Evolutionary conservation across 2,329 filamentous ascomycete genomes (phyloP).

Genomic region (Calonectria hawksworthii): DNA sequence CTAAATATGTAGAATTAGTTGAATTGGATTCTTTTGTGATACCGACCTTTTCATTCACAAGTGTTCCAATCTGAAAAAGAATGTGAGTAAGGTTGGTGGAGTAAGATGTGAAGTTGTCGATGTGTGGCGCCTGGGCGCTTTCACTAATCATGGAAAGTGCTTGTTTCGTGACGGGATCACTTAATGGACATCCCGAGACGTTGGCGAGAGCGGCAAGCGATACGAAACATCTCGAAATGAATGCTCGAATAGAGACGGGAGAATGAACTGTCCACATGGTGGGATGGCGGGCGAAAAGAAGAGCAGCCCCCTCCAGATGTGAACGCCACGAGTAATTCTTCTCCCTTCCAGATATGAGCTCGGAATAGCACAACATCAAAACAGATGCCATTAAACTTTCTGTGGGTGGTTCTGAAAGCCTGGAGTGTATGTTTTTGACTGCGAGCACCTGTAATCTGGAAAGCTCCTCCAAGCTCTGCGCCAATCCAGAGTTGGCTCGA

Average conservation of each 20-base stretch:
- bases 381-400: slow-evolving; percentile 6
- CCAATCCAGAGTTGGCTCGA: neutral
- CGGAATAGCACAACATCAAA: slow-evolving; percentile 17
- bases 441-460: neutral
- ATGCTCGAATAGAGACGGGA: neutral
- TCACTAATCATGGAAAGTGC: neutral
- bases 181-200: neutral
- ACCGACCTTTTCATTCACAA: neutral
- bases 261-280: neutral
- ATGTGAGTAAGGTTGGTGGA: neutral
- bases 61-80: slow-evolving; percentile 2
- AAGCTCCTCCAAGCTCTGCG: neutral
- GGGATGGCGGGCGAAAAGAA: neutral
- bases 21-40: neutral
- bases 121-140: neutral
- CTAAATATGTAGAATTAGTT: neutral
- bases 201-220: slow-evolving; percentile 10
- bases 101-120: slow-evolving; percentile 17
- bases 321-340: slow-evolving; percentile 7
- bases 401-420: neutral
- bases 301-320: slow-evolving; percentile 14
- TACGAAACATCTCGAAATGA: slow-evolving; percentile 17
- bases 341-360: neutral
- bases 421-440: neutral
- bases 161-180: neutral